Percentiles rank a stretch among this genome's conserved stretches.
Conservation (phyloP, 140 eudicot genomes). For the Oenanthe javanica region DNA sequence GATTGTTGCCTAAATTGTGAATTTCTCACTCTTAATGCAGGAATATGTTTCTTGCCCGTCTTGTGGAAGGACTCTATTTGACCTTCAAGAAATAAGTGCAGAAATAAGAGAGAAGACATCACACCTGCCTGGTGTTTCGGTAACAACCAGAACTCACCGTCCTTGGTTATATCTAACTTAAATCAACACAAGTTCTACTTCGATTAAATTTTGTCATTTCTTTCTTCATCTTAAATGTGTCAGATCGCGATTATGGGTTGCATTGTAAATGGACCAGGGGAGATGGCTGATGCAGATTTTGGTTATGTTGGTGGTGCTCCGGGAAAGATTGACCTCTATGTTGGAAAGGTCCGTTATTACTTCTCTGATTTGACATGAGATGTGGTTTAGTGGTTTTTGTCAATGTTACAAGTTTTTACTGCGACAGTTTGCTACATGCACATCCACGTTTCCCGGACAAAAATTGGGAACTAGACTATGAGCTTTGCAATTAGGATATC, state of each 20-base stretch:
- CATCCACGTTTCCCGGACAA: not conserved
- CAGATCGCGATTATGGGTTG: constrained; percentile 99
- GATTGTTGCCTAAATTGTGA: not conserved
- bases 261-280: constrained; percentile 98
- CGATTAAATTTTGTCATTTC: not conserved
- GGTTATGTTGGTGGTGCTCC: constrained; percentile 99
- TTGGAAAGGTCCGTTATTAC: constrained; percentile 58
- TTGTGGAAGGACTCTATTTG: constrained; percentile 91
- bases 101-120: constrained; percentile 91
- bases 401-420: not conserved
- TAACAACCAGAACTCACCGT: constrained; percentile 26
- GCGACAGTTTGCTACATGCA: not conserved
- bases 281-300: constrained; percentile 99
- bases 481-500: not conserved
- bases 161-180: constrained; percentile 1
- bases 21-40: constrained; percentile 30
- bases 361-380: not conserved
- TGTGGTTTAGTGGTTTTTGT: not conserved
- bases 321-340: constrained; percentile 96
- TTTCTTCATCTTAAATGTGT: constrained; percentile 7
- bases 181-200: not conserved
- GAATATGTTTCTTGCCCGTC: constrained; percentile 99
- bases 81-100: constrained; percentile 97
- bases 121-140: constrained; percentile 98
- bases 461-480: not conserved